Evolutionary conservation across 768 basidiomycete genomes (phyloP).

Genomic region (Crassisporium funariophilum): DNA sequence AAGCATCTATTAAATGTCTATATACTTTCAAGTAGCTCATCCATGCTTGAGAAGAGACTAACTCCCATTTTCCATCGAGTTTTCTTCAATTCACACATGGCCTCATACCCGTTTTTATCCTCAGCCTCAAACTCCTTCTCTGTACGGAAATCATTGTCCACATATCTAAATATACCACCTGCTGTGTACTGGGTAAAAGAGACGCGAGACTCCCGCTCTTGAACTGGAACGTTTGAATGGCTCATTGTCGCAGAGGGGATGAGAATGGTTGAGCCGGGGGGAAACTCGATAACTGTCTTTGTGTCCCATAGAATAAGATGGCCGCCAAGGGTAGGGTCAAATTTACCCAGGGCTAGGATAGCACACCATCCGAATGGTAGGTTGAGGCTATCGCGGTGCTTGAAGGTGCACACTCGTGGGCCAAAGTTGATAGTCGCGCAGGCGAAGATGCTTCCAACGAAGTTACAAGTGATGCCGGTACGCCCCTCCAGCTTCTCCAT

Average conservation of each 20-base stretch:
- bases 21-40: background rate
- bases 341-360: conserved; percentile 20
- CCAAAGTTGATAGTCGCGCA: conserved; percentile 8
- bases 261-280: conserved; percentile 18
- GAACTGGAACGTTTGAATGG: conserved; percentile 27
- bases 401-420: conserved; percentile 1
- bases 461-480: too few relatives aligned
- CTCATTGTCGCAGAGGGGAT: conserved; percentile 29
- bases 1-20: background rate
- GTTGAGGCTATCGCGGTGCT: conserved; percentile 33
- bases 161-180: conserved; percentile 25
- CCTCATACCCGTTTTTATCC: background rate
- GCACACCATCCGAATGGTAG: conserved; percentile 32
- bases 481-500: too few relatives aligned
- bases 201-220: conserved; percentile 15
- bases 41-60: background rate
- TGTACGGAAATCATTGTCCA: conserved; percentile 27
- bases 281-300: conserved; percentile 27
- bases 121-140: background rate
- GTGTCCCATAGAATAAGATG: conserved; percentile 33
- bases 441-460: too few relatives aligned
- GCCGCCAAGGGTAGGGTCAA: conserved; percentile 29
- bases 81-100: background rate
- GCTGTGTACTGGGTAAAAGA: conserved; percentile 31
- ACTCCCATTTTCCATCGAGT: conserved; percentile 3